Percentiles rank a stretch among this genome's conserved stretches.
Evolutionary conservation across 2,329 filamentous ascomycete species (phyloP).

Genomic region (Aspergillus glaucus): DNA sequence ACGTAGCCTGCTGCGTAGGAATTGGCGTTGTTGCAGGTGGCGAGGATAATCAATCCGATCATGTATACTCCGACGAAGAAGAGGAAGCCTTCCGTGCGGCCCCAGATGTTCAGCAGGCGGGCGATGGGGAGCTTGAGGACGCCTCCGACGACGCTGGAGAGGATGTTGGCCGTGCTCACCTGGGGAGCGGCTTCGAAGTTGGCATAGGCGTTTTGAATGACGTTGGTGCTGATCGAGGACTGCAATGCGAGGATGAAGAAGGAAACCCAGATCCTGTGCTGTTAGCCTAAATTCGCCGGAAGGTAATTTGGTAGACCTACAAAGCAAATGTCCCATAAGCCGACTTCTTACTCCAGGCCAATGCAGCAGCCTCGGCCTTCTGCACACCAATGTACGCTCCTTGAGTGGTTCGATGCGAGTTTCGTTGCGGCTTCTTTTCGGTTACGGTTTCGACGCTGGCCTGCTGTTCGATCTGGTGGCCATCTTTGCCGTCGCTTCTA

Average conservation of each 20-base stretch:
- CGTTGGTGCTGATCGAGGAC: constrained; percentile 34
- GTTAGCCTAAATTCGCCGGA: constrained; percentile 1
- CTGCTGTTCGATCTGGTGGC: background rate
- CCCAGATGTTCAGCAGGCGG: constrained; percentile 58
- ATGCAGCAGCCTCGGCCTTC: constrained; percentile 39
- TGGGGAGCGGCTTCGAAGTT: constrained; percentile 47
- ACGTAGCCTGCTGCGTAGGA: constrained; percentile 59
- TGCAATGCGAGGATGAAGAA: constrained; percentile 43
- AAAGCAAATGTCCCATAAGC: constrained; percentile 28
- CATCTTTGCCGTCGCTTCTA: background rate
- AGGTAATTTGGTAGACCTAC: constrained; percentile 12
- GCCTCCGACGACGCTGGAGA: constrained; percentile 52
- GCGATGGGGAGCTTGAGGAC: constrained; percentile 56
- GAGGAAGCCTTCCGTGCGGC: constrained; percentile 54
- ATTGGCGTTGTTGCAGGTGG: constrained; percentile 53
- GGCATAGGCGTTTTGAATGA: constrained; percentile 47
- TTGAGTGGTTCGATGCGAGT: constrained; percentile 4
- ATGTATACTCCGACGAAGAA: constrained; percentile 45
- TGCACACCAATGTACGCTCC: constrained; percentile 7
- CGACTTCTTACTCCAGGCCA: constrained; percentile 35
- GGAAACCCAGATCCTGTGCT: constrained; percentile 38
- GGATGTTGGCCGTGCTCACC: constrained; percentile 47
- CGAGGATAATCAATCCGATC: constrained; percentile 54
- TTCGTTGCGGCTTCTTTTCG: background rate
- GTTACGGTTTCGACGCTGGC: background rate